A percentile compares a stretch with the other conserved stretches of the same genome.
Conservation (phyloP, 768 basidiomycete species). For the Chalciporus pseudorubinellus region DNA sequence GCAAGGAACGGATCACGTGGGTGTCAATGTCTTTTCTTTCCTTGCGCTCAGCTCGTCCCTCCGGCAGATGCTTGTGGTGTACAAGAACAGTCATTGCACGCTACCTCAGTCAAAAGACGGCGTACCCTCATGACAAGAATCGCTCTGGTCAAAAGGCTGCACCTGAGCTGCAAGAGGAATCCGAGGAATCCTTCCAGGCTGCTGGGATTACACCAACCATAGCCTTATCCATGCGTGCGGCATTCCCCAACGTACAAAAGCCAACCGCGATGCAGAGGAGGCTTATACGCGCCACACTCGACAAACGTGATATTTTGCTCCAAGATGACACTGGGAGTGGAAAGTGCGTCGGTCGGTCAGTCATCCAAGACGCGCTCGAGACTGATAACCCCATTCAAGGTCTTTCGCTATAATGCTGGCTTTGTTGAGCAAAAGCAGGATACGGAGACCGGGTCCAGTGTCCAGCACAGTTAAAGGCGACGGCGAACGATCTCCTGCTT, state of each 20-base stretch:
- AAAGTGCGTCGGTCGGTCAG: conserved; percentile 56
- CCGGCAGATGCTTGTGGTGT: conserved; percentile 22
- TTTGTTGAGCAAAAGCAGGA: conserved; percentile 55
- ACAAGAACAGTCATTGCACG: conserved; percentile 21
- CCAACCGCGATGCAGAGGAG: conserved; percentile 60
- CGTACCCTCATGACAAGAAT: conserved; percentile 12
- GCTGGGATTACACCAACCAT: conserved; percentile 53
- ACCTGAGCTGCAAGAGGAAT: background rate
- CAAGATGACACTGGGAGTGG: conserved; percentile 75
- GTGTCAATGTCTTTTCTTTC: conserved; percentile 26
- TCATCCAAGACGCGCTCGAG: background rate
- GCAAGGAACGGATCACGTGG: conserved; percentile 13
- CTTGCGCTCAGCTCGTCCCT: background rate
- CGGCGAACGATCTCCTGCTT: conserved; percentile 39
- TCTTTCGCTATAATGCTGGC: conserved; percentile 72
- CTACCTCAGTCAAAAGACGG: conserved; percentile 26
- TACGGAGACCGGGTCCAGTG: conserved; percentile 18
- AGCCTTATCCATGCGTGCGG: conserved; percentile 46
- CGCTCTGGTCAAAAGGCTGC: background rate
- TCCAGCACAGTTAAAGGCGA: conserved; percentile 17
- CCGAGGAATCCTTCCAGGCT: conserved; percentile 43
- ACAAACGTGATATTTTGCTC: conserved; percentile 58
- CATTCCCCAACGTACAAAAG: conserved; percentile 58
- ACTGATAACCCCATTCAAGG: conserved; percentile 35
- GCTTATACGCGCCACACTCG: conserved; percentile 61